Evolutionary conservation across 352 stramenopile genomes (phyloP).

Genomic region (Pythium brassicae): DNA sequence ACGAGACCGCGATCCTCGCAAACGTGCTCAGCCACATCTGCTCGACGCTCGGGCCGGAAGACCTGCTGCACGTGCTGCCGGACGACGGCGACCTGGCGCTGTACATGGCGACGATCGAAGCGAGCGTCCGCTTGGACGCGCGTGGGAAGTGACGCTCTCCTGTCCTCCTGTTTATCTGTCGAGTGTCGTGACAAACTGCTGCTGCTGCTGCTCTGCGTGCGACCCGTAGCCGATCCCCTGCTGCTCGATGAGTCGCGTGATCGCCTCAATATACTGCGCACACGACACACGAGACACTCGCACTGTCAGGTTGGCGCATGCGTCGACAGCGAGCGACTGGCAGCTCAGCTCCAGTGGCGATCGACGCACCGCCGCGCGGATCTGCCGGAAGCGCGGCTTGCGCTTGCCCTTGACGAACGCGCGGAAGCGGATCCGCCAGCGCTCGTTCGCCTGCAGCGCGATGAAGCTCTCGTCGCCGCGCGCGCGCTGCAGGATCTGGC

Average conservation of each 20-base stretch:
- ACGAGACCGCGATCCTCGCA: conserved; percentile 46
- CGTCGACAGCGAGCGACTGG: neutral
- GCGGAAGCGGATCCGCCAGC: conserved; percentile 57
- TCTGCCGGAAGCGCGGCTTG: conserved; percentile 43
- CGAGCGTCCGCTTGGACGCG: conserved; percentile 42
- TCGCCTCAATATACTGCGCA: conserved; percentile 60
- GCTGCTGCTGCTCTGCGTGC: neutral
- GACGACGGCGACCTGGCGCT: conserved; percentile 70
- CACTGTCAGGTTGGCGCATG: neutral
- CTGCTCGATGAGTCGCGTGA: conserved; percentile 58
- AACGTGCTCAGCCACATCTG: conserved; percentile 68
- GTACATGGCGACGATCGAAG: conserved; percentile 75
- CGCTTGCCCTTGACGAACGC: conserved; percentile 45
- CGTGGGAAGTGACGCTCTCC: conserved; percentile 12
- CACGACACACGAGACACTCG: neutral
- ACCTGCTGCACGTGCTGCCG: conserved; percentile 71
- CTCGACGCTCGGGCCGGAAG: conserved; percentile 65
- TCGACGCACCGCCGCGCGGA: conserved; percentile 33
- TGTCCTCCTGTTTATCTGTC: conserved; percentile 5
- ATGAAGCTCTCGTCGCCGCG: conserved; percentile 49
- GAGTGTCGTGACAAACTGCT: conserved; percentile 3
- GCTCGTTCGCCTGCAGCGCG: conserved; percentile 33
- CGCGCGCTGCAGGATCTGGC: conserved; percentile 40
- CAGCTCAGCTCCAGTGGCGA: too few relatives aligned
- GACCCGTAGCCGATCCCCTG: conserved; percentile 26